phyloP scores from a whole-genome alignment of 192 early-diverging fungal species.

The Coemansia sp. region DNA sequence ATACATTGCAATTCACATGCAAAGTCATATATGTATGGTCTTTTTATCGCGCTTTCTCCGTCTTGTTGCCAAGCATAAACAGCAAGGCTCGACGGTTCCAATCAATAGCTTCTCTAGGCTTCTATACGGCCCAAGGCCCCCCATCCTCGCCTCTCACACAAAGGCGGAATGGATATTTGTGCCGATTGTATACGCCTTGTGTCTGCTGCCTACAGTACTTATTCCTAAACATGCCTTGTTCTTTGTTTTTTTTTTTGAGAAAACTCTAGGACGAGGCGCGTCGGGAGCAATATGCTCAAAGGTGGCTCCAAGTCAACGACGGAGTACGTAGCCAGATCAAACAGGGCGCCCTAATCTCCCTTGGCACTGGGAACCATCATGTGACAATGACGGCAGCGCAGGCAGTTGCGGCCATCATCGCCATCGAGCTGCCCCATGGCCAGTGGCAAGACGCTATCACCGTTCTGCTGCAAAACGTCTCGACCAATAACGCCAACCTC shows the following conservation, averaged over 20 bases:
- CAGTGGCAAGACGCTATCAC: slow-evolving; percentile 90
- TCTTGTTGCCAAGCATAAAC: not conserved
- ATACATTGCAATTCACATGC: not conserved
- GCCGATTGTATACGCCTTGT: not conserved
- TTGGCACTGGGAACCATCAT: slow-evolving; percentile 45
- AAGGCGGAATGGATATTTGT: not conserved
- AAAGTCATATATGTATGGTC: not conserved
- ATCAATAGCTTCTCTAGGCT: not conserved
- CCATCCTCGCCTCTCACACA: not conserved
- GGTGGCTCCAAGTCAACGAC: slow-evolving; percentile 69
- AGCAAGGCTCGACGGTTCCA: not conserved
- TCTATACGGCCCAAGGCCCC: not conserved
- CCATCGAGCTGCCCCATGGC: slow-evolving; percentile 86
- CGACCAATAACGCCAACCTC: slow-evolving; percentile 67
- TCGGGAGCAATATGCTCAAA: slow-evolving; percentile 62
- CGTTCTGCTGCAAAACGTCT: slow-evolving; percentile 76
- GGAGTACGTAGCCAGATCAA: slow-evolving; percentile 70
- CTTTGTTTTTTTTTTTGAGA: not conserved
- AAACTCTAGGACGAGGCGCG: slow-evolving; percentile 48
- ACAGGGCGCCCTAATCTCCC: slow-evolving; percentile 56
- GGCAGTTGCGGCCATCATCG: slow-evolving; percentile 88
- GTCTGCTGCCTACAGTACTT: not conserved
- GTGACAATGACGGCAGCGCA: slow-evolving; percentile 76
- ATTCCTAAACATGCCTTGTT: not conserved
- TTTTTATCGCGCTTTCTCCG: not conserved